Base-by-base conservation (phyloP, 179 eudicot species). In the Monotropa hypopitys region DNA sequence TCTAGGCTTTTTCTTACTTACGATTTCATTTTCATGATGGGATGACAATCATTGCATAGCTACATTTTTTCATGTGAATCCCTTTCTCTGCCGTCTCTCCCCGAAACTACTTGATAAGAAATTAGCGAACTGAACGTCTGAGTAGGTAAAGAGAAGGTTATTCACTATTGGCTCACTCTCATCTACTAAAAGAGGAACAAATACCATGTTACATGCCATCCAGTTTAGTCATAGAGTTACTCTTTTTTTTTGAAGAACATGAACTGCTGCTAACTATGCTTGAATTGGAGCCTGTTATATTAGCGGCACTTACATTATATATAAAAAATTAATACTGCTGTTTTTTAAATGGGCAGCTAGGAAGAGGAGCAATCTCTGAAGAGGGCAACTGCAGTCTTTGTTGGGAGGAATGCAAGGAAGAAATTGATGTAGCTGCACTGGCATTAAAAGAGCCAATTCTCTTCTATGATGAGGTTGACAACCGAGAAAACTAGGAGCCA, bases 391-490 rank as follows among this genome's bases (percentile, higher is more conserved):
- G 81, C 47, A 62, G 72, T 68, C 88, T 90, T 84, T 63, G 40
- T 66, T 95, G 99, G 99, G 94, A 89, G 84, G 98, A 93, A 32
- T 86, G 91, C 75, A 75, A 85, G 59, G 96, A 95, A 81, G 76
- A 86, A 83, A 91, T 95, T 80, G 97, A 95, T 82, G 67, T 88
- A 72, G 89, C 86, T 85, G 86, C 93, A 68, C 86, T 95, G 78
- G 84, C 98, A 77, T 84, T 90, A 47, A 93, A 91, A 83, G 99
- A 95, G 74, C 92, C 97, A 71, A 93, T 95, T 81, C 94, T 95
- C 68, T 93, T 91, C 80, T 93, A 91, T 84, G 97, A 95, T 78
- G 99, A 93, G 95, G 99, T 93, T 73, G 76, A 84, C 53, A 43
- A 12, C 67, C n/a, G 8, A 42, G 49, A 12, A 35, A 56, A 59